Percentiles rank a stretch among this genome's conserved stretches.
These are phyloP conservation scores for Ceratocystis albifundus DNA, from an alignment of 2,329 filamentous ascomycete species.

Conservation along the genomic window DNA sequence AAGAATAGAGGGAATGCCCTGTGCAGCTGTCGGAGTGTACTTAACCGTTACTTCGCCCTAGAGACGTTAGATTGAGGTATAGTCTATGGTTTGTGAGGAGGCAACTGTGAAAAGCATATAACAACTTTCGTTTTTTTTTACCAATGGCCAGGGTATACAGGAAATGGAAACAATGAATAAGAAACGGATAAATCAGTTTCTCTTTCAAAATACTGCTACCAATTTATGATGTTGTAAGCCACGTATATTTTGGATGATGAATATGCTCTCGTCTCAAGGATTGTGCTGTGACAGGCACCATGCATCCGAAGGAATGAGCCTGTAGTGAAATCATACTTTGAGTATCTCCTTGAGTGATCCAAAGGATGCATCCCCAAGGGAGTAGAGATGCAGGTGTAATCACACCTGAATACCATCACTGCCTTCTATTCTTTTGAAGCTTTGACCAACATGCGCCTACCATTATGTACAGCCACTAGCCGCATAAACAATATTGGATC, in stretches of 20 bases:
- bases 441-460: background rate
- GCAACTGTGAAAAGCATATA: background rate
- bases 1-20: slow-evolving; percentile 85
- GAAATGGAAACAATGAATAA: slow-evolving; percentile 11
- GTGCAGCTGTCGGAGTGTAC: slow-evolving; percentile 73
- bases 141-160: slow-evolving; percentile 6
- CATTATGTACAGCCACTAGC: background rate
- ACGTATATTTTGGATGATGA: background rate
- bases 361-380: slow-evolving; percentile 1
- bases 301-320: background rate
- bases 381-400: slow-evolving; percentile 3
- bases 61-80: slow-evolving; percentile 3
- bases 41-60: slow-evolving; percentile 69
- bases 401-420: background rate
- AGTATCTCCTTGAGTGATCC: background rate
- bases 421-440: background rate
- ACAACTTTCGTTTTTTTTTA: slow-evolving; percentile 13
- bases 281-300: background rate
- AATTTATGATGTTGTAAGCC: background rate
- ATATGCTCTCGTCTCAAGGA: no score
- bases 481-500: background rate
- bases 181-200: background rate
- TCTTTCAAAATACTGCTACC: background rate
- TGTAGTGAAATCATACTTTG: background rate
- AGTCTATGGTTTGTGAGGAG: background rate